phyloP scores from a whole-genome alignment of 2,329 filamentous ascomycete species.

The Pezicula carpinea region DNA sequence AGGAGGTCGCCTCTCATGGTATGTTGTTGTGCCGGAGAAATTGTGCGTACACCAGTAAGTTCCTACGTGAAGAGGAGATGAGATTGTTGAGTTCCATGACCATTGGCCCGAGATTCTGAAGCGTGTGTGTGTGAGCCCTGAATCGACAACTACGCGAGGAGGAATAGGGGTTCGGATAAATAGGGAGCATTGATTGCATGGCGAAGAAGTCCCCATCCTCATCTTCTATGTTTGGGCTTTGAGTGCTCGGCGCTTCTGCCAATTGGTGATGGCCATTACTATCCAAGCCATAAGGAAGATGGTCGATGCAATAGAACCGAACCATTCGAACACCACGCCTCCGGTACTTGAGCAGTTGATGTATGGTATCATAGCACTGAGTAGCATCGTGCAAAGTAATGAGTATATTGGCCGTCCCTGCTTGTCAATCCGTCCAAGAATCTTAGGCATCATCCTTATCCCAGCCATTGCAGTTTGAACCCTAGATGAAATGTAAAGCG shows the following conservation, averaged over 20 bases:
- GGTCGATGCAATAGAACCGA: neutral
- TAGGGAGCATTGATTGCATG: too few species aligned
- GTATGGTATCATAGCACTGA: slow-evolving; percentile 1
- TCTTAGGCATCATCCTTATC: neutral
- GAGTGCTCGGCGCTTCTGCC: neutral
- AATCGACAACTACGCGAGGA: too few species aligned
- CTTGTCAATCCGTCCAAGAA: neutral
- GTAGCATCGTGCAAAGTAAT: neutral
- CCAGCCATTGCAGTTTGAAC: slow-evolving; percentile 1
- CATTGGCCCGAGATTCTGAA: too few species aligned
- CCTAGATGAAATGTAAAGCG: neutral
- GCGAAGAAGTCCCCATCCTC: too few species aligned
- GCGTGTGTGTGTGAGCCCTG: too few species aligned
- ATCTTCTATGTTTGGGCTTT: neutral
- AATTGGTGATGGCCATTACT: neutral
- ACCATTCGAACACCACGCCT: neutral
- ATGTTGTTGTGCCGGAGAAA: too few species aligned
- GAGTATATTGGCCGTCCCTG: neutral
- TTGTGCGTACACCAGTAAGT: too few species aligned
- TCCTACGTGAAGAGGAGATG: too few species aligned
- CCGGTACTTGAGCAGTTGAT: slow-evolving; percentile 1
- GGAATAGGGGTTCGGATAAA: too few species aligned
- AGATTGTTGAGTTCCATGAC: too few species aligned
- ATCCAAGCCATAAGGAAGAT: neutral
- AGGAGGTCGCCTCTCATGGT: too few species aligned